phyloP scores from a whole-genome alignment of 345 rosid genomes.

The Syzygium oleosum region DNA sequence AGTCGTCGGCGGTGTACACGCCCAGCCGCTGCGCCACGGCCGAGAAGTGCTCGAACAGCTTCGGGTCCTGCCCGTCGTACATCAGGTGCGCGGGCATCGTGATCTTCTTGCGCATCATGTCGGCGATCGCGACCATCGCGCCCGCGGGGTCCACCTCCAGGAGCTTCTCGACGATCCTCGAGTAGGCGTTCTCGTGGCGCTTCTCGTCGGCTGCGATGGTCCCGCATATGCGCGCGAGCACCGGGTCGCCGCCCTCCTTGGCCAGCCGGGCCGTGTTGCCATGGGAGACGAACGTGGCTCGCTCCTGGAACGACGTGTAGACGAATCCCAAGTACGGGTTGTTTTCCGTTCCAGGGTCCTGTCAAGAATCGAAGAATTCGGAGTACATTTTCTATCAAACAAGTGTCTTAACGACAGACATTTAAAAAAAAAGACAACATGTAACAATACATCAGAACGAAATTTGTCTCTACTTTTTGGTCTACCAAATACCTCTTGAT shows the following conservation, averaged over 20 bases:
- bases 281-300: constrained; percentile 77
- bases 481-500: background rate
- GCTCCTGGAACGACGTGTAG: constrained; percentile 85
- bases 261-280: constrained; percentile 74
- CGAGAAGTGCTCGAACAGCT: constrained; percentile 47
- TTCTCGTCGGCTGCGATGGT: constrained; percentile 69
- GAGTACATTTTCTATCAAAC: background rate
- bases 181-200: constrained; percentile 62
- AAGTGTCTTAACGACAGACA: background rate
- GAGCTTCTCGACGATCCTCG: constrained; percentile 48
- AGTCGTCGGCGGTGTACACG: constrained; percentile 61
- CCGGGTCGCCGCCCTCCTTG: constrained; percentile 43
- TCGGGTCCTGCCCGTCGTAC: constrained; percentile 51
- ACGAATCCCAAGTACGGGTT: constrained; percentile 75
- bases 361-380: background rate
- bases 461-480: background rate
- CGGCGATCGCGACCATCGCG: constrained; percentile 35
- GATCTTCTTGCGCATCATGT: constrained; percentile 60
- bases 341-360: constrained; percentile 68
- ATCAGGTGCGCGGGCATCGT: constrained; percentile 73
- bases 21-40: constrained; percentile 59
- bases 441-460: background rate
- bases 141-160: constrained; percentile 49
- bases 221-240: constrained; percentile 59
- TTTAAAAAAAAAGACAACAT: background rate